Evolutionary conservation across 192 early-diverging fungal genomes (phyloP), one percentile per base, ranked within the genome.

Genomic region (Tieghemiomyces parasiticus): DNA sequence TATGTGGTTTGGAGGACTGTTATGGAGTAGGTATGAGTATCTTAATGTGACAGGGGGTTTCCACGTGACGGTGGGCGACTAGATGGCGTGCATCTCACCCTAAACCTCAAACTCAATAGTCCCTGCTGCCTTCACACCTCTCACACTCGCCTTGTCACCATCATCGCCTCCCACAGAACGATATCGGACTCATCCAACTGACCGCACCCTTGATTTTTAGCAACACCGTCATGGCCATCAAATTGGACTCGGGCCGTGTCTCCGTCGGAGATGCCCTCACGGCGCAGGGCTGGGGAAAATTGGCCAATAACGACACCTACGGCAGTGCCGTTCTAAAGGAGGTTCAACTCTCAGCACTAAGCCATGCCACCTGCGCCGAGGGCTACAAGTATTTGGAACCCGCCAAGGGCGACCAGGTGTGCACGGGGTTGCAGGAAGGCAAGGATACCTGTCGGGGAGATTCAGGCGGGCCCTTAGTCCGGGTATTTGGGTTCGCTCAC

Each of bases 391-490:
- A 46, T 22, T 66, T 63, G 20, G 34, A 61, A 28, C 44, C 52
- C 4, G 30, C 25, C 34, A 54, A 60, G 12, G 59, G 59, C 45
- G 44, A 46, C 44, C 64, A 65, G 52, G 30, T 75, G 53, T 75
- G 74, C 64, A 75, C 70, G 3, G 74, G 71, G 29, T 62, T 62
- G 2, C 55, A 60, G 8, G 63, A 28, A 1, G 74, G 70, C 30
- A 62, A 60, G n/a, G 68, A 70, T 55, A 70, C 74, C 32, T 75
- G 74, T 64, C 38, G 62, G 16, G 74, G 67, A 24, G 70, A 75
- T 62, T 67, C 65, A 16, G 74, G 70, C 20, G 70, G 70, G 26
- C 74, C 74, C 0, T 49, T 75, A 44, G 50, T 55, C n/a, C 71
- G 63, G 9, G 56, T 63, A 14, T 29, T 59, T 2, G 62, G 62